Evolutionary conservation across 345 rosid species (phyloP).

Genomic region (Turnera subulata): DNA sequence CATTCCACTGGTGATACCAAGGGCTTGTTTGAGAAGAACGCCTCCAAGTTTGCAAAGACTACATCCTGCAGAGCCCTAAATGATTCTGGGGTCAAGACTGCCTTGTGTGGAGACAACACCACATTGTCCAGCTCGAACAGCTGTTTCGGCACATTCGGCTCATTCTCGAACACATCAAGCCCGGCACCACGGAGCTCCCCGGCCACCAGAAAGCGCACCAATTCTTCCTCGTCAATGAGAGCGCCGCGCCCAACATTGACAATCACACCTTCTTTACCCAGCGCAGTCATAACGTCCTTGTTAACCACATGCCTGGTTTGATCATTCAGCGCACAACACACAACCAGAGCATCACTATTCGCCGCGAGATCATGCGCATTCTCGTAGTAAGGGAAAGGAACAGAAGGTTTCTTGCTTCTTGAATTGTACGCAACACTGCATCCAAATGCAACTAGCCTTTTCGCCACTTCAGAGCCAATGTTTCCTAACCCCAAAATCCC

Average conservation of each 20-base stretch:
- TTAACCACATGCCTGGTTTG: slow-evolving; percentile 13
- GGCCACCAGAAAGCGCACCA: slow-evolving; percentile 16
- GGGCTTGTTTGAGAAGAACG: slow-evolving; percentile 19
- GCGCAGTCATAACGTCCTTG: slow-evolving; percentile 10
- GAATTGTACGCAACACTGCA: slow-evolving; percentile 21
- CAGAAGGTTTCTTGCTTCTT: slow-evolving; percentile 12
- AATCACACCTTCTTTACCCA: slow-evolving; percentile 19
- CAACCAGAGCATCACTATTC: slow-evolving; percentile 12
- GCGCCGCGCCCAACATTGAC: slow-evolving; percentile 21
- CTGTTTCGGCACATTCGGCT: slow-evolving; percentile 16
- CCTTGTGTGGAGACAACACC: slow-evolving; percentile 20
- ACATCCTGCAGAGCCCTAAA: slow-evolving; percentile 3
- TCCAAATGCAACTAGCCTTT: slow-evolving; percentile 16
- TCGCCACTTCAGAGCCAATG: slow-evolving; percentile 16
- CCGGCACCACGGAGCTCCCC: slow-evolving; percentile 22
- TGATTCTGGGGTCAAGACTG: slow-evolving; percentile 12
- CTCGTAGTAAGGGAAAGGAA: slow-evolving; percentile 13
- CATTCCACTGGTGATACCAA: slow-evolving; percentile 5
- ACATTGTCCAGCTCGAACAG: slow-evolving; percentile 17
- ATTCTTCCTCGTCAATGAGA: slow-evolving; percentile 17
- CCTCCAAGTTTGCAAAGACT: slow-evolving; percentile 12
- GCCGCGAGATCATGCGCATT: slow-evolving; percentile 11
- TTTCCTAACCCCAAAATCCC: slow-evolving; percentile 24
- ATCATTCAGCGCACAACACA: slow-evolving; percentile 7
- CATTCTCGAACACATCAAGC: slow-evolving; percentile 25